Evolutionary conservation across 352 stramenopile genomes (phyloP), one percentile per base, ranked within the genome.

Genomic region (Phytophthora pseudosyringae): DNA sequence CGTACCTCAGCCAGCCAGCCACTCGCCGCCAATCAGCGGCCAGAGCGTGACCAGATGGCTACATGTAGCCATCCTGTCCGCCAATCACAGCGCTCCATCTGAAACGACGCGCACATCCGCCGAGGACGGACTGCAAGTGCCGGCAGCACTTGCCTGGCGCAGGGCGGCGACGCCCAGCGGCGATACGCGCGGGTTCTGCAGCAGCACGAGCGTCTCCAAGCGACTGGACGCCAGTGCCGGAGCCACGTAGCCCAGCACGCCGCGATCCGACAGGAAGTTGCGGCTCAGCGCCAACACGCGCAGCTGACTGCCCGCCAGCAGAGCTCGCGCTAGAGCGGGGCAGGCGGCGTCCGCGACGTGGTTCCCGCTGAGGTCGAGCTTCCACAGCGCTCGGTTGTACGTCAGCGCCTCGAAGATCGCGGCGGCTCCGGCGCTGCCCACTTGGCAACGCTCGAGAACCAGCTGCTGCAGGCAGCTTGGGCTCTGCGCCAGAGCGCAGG

Each of bases 351-450:
- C 82, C 10, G 69, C 69, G 31, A 93, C 64, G 65, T 87, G 77
- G 53, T 93, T 93, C 39, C 70, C 50, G 52, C 79, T 90, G 18
- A 93, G 56, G 41, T 93, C 84, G 38, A 93, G 70, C 51, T 93
- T 93, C 79, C 84, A 89, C 10, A 93, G 73, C 39, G 59, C 59
- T 40, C 63, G 67, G 40, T 78, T 87, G 70, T 77, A 66, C 3
- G 35, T 59, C 31, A 90, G 53, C 1, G 79, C 76, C 53, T 90
- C 80, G 31, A 75, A 68, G 8, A 93, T 58, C 4, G 80, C 78
- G 13, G 71, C 70, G 8, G 71, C 82, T 13, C 79, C 77, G 11
- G 64, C 62, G 47, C 67, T 91, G 41, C 85, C 81, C 36, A 93
- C 64, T 29, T 51, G 56, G 31, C 85, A 93, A 32, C 68, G 73